Evolutionary conservation across 495 filamentous ascomycete species (phyloP), one percentile per base, ranked within the genome.

Genomic region (Cenococcum geophilum): DNA sequence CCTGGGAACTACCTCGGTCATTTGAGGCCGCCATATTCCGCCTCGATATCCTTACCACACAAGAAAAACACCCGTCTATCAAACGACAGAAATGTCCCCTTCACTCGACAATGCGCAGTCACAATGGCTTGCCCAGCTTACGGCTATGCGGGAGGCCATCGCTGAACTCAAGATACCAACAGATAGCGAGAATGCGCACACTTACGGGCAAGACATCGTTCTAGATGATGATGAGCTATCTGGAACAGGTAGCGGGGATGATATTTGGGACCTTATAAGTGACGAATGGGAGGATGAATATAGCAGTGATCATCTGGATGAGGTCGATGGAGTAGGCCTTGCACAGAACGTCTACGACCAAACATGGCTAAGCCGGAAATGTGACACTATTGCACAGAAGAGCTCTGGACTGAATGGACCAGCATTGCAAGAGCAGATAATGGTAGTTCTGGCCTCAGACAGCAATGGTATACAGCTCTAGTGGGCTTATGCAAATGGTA

Each of bases 231-330:
- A 77, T 18, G 80, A 83, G 22, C 79, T 83, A 36, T 84, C 80
- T 0, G 84, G 82, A 1, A 76, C 77, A 0, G 82, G 79, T 43
- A 82, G 83, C 18, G 80, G 83, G 9, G 87, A 91, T 61, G 89
- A 95, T 74, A 82, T 96, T 10, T 97, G 93, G 93, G 89, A 95
- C 71, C 82, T 91, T 40, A 88, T 91, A 71, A 88, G 83, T 51
- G 87, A 89, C 35, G 80, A 78, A 47, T 85, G 89, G 27, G 77
- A 82, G 35, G 88, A 83, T 25, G 78, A 77, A 2, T 73, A 80
- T 56, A 82, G 76, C 42, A 80, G 76, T 45, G 79, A 81, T 49
- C 76, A 75, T 14, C 57, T 78, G 9, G 76, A 80, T 55, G 78
- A 78, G 55, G 66, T 69, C 20, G 70, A 70, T 43, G 73, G 79